phyloP scores from a whole-genome alignment of 1,139 yeast species.

The Zygotorulaspora mrakii region DNA sequence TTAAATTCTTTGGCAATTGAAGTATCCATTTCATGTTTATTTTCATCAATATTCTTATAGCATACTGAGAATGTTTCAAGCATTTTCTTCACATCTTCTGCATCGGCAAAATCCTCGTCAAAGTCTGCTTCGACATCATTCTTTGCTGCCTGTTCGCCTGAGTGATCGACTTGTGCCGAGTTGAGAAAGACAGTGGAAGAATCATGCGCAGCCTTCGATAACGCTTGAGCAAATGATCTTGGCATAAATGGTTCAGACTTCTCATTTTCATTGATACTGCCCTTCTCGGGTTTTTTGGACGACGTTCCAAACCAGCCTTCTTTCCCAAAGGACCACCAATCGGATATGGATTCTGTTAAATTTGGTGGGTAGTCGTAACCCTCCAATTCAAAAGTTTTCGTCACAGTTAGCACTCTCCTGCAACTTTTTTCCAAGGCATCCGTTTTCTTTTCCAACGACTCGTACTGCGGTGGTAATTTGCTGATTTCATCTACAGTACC shows the following conservation, averaged over 20 bases:
- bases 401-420: constrained; percentile 55
- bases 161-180: constrained; percentile 8
- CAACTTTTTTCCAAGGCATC: constrained; percentile 59
- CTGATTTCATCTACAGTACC: constrained; percentile 68
- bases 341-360: constrained; percentile 53
- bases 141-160: too few relatives aligned
- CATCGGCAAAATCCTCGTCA: constrained; percentile 35
- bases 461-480: constrained; percentile 70
- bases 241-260: constrained; percentile 37
- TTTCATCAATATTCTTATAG: constrained; percentile 49
- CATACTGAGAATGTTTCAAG: constrained; percentile 46
- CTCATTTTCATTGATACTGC: constrained; percentile 22
- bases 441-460: constrained; percentile 60
- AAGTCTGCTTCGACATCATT: constrained; percentile 25
- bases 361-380: constrained; percentile 77
- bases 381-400: constrained; percentile 56
- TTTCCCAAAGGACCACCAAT: constrained; percentile 52
- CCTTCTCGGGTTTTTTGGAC: constrained; percentile 9
- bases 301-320: constrained; percentile 21
- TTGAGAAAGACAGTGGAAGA: constrained; percentile 37
- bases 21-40: constrained; percentile 53
- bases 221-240: constrained; percentile 50
- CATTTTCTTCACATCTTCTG: constrained; percentile 24
- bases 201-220: constrained; percentile 44
- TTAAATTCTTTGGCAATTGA: constrained; percentile 56